Conservation (phyloP, 768 basidiomycete genomes). For the Kwoniella bestiolae region DNA sequence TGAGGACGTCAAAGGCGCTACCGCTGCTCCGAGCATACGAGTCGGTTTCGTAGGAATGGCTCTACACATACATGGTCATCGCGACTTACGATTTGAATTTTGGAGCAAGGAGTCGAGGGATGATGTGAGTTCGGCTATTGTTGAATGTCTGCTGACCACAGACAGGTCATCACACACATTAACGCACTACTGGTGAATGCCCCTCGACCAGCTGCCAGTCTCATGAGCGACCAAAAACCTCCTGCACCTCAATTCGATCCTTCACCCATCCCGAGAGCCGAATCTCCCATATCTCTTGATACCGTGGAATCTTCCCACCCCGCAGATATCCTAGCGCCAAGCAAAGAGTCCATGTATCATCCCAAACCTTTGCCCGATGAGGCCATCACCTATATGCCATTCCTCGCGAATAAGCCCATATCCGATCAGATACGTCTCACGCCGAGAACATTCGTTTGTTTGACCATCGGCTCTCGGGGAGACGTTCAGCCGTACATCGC, state of each 20-base stretch:
- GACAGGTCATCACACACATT: slow-evolving; percentile 25
- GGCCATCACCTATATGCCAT: slow-evolving; percentile 49
- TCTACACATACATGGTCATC: slow-evolving; percentile 62
- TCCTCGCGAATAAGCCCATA: slow-evolving; percentile 45
- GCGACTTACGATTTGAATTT: slow-evolving; percentile 64
- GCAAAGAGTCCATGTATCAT: slow-evolving; percentile 23
- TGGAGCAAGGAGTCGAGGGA: slow-evolving; percentile 59
- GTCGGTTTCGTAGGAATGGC: slow-evolving; percentile 58
- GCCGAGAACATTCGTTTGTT: slow-evolving; percentile 65
- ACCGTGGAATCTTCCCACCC: slow-evolving; percentile 23
- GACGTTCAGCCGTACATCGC: slow-evolving; percentile 65
- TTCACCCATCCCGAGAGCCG: neutral
- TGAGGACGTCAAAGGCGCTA: slow-evolving; percentile 59
- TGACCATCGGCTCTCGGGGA: slow-evolving; percentile 70
- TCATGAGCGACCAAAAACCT: slow-evolving; percentile 11
- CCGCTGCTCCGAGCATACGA: slow-evolving; percentile 52
- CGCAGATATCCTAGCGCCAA: slow-evolving; percentile 44
- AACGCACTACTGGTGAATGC: slow-evolving; percentile 2
- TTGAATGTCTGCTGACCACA: neutral
- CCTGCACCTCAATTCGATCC: slow-evolving; percentile 14
- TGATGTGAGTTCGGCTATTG: slow-evolving; percentile 53
- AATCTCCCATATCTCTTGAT: neutral
- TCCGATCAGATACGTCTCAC: slow-evolving; percentile 34
- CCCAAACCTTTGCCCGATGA: slow-evolving; percentile 44
- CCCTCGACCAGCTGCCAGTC: slow-evolving; percentile 8